Evolutionary conservation across 306 rosid species (phyloP).

Genomic region (Pyrus betulifolia): DNA sequence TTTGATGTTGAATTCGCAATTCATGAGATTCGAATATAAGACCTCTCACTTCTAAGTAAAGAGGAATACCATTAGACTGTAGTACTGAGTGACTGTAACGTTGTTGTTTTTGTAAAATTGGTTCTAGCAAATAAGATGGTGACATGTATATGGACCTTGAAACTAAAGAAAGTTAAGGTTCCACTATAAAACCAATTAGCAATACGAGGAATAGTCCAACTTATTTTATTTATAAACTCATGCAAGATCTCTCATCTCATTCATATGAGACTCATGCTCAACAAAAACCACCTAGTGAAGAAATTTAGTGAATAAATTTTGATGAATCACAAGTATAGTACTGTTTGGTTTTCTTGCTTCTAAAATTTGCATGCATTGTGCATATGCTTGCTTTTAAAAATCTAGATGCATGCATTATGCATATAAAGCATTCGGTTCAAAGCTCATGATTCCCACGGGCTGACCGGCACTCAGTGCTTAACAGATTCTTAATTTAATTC

Average conservation of each 20-base stretch:
- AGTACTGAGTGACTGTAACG: too few relatives aligned
- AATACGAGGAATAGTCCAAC: too few relatives aligned
- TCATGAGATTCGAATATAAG: too few relatives aligned
- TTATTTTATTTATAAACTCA: too few relatives aligned
- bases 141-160: background rate
- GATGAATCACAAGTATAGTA: background rate
- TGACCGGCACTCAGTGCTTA: background rate
- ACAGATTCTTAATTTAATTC: background rate
- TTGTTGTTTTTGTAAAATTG: too few relatives aligned
- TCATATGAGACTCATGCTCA: too few relatives aligned
- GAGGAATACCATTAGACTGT: rapidly evolving
- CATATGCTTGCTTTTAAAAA: background rate
- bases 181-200: too few relatives aligned
- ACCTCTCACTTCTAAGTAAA: too few relatives aligned
- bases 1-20: too few relatives aligned
- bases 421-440: background rate
- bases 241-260: too few relatives aligned
- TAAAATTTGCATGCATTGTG: background rate
- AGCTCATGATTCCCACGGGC: background rate
- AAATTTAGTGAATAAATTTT: too few relatives aligned
- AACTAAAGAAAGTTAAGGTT: too few relatives aligned
- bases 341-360: background rate
- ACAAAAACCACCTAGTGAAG: background rate
- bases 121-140: background rate
- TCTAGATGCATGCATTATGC: background rate